These are phyloP conservation scores for Sporothrix dimorphospora DNA, from an alignment of 2,329 filamentous ascomycete species.

Conservation along the genomic window DNA sequence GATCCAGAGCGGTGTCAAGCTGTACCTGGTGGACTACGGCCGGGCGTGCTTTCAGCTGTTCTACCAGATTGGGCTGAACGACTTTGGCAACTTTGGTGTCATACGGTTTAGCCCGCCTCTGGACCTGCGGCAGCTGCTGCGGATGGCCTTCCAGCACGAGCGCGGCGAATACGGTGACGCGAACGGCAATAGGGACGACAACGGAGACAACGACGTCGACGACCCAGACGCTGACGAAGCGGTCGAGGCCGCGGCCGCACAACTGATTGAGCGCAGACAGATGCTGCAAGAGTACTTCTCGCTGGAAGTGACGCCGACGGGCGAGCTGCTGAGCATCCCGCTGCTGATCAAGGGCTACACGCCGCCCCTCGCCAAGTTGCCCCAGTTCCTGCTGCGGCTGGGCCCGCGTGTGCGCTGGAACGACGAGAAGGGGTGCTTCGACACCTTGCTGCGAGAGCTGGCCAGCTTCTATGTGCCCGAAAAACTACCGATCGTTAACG, in stretches of 20 bases:
- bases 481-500: constrained; percentile 59
- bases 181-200: constrained; percentile 56
- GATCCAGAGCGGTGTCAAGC: constrained; percentile 87
- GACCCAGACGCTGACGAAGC: constrained; percentile 55
- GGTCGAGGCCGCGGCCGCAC: constrained; percentile 64
- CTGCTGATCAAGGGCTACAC: constrained; percentile 87
- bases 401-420: constrained; percentile 89
- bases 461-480: constrained; percentile 92
- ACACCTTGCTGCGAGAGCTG: constrained; percentile 80
- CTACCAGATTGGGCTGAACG: constrained; percentile 91
- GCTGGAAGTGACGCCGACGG: constrained; percentile 76
- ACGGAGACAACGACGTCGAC: constrained; percentile 58
- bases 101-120: constrained; percentile 81
- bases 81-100: constrained; percentile 91
- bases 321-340: constrained; percentile 77
- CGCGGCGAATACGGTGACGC: constrained; percentile 46
- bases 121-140: constrained; percentile 69
- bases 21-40: constrained; percentile 93
- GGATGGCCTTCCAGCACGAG: constrained; percentile 73
- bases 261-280: constrained; percentile 74
- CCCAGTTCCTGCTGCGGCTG: constrained; percentile 82
- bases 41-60: constrained; percentile 86
- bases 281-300: constrained; percentile 95
- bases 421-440: constrained; percentile 83
- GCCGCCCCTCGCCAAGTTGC: constrained; percentile 83